phyloP scores from a whole-genome alignment of 257 asterid genomes.

The Cynanchum wilfordii region DNA sequence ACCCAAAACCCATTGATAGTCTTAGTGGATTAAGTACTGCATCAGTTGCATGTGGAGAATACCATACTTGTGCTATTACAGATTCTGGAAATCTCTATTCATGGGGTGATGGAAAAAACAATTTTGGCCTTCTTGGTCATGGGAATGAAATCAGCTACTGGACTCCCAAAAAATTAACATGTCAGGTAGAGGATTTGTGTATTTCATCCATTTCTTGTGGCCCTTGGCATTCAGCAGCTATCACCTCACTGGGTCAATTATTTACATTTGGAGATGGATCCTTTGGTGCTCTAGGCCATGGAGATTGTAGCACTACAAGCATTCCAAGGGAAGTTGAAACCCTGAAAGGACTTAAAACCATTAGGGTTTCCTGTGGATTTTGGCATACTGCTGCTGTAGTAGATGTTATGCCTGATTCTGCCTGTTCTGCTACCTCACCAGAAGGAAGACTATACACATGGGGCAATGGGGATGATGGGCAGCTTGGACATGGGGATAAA shows the following conservation, averaged over 20 bases:
- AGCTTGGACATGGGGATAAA: conserved; percentile 68
- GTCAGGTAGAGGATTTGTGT: conserved; percentile 44
- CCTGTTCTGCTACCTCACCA: conserved; percentile 24
- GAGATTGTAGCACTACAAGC: conserved; percentile 42
- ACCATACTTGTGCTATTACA: conserved; percentile 67
- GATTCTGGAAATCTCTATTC: conserved; percentile 58
- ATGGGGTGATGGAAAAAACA: conserved; percentile 69
- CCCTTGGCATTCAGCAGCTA: conserved; percentile 75
- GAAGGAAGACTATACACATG: conserved; percentile 63
- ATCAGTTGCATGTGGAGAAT: conserved; percentile 64
- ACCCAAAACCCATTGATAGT: conserved; percentile 43
- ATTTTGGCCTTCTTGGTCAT: conserved; percentile 66
- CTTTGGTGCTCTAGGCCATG: conserved; percentile 79
- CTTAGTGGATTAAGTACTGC: conserved; percentile 40
- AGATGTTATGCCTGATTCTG: conserved; percentile 31
- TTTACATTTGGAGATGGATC: conserved; percentile 81
- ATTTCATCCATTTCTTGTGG: conserved; percentile 59
- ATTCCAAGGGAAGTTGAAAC: conserved; percentile 58
- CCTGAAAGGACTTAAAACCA: conserved; percentile 42
- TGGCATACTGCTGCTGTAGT: conserved; percentile 84
- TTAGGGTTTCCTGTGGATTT: conserved; percentile 58
- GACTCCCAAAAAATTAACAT: conserved; percentile 55
- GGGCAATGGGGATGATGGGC: conserved; percentile 77
- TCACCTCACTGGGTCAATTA: conserved; percentile 50
- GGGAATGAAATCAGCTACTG: conserved; percentile 55